These are phyloP conservation scores for Centrapalus pauciflorus DNA, from an alignment of 129 eudicot genomes.

Conservation along the genomic window DNA sequence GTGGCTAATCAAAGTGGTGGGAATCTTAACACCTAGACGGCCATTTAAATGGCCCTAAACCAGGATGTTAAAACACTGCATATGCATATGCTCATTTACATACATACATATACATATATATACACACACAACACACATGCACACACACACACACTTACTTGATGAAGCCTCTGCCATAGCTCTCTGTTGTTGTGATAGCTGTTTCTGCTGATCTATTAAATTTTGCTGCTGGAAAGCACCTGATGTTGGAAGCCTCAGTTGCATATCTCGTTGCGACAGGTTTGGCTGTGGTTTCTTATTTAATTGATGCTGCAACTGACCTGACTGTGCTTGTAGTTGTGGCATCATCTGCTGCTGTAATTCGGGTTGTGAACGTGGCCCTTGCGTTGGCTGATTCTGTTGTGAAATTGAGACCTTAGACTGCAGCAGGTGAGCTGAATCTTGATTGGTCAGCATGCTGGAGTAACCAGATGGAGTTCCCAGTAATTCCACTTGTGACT, in stretches of 20 bases:
- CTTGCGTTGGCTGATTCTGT: slow-evolving; percentile 51
- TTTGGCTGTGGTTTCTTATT: slow-evolving; percentile 44
- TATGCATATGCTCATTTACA: background rate
- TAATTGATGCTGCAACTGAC: slow-evolving; percentile 52
- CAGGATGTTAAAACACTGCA: background rate
- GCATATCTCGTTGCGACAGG: slow-evolving; percentile 59
- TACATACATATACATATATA: no score
- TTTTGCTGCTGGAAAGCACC: slow-evolving; percentile 60
- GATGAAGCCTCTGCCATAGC: slow-evolving; percentile 55
- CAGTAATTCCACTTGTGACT: slow-evolving; percentile 40
- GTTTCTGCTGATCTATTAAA: slow-evolving; percentile 64
- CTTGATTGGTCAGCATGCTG: slow-evolving; percentile 50
- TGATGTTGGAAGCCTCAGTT: slow-evolving; percentile 58
- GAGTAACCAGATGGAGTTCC: slow-evolving; percentile 45
- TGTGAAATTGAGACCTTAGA: slow-evolving; percentile 50
- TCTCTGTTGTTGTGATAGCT: slow-evolving; percentile 62
- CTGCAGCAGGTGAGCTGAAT: slow-evolving; percentile 46
- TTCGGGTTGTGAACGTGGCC: slow-evolving; percentile 51
- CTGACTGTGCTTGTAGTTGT: slow-evolving; percentile 62
- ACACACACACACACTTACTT: slow-evolving; percentile 36
- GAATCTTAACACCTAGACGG: no score
- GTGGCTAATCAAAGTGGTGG: no score
- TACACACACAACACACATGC: background rate
- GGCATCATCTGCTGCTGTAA: slow-evolving; percentile 62
- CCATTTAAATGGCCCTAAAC: no score